A percentile compares a stretch with the other conserved stretches of the same genome.
Conservation (phyloP, 441 rosid species). For the Biscutella laevigata region DNA sequence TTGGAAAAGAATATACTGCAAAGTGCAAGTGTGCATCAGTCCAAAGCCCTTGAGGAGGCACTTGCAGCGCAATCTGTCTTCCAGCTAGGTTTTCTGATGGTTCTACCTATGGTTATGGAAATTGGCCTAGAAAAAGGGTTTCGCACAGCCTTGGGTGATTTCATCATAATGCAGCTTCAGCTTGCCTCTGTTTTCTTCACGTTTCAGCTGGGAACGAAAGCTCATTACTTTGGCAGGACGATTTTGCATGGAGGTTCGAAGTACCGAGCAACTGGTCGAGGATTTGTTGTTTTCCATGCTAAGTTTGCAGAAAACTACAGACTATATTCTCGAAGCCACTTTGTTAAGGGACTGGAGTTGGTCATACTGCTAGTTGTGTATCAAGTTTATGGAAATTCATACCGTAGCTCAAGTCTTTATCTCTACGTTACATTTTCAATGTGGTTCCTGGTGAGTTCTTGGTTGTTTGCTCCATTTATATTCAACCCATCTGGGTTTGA, state of each 20-base stretch:
- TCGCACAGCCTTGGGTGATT: constrained; percentile 70
- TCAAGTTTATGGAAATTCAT: constrained; percentile 47
- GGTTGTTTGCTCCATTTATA: constrained; percentile 83
- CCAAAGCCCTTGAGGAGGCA: constrained; percentile 66
- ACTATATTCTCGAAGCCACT: constrained; percentile 91
- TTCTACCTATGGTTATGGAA: constrained; percentile 95
- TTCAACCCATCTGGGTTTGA: constrained; percentile 88
- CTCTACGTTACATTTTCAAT: constrained; percentile 59
- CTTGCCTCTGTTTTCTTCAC: constrained; percentile 86
- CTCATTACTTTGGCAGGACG: constrained; percentile 80
- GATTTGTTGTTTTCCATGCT: constrained; percentile 86
- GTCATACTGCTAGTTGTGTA: constrained; percentile 64
- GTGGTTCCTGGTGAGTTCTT: constrained; percentile 83
- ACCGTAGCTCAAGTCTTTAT: constrained; percentile 66
- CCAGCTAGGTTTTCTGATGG: constrained; percentile 70
- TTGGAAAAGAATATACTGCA: constrained; percentile 64
- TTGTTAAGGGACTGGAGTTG: constrained; percentile 77
- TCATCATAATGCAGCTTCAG: constrained; percentile 91
- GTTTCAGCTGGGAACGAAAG: constrained; percentile 87
- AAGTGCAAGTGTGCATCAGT: constrained; percentile 55
- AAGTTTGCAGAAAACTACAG: constrained; percentile 93
- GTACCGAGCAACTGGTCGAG: constrained; percentile 95
- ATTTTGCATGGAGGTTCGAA: constrained; percentile 89
- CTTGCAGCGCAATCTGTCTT: constrained; percentile 88
- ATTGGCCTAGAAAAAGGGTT: constrained; percentile 91